Base-by-base conservation (phyloP, 108 stramenopile genomes). In the Nitzschia palea region DNA sequence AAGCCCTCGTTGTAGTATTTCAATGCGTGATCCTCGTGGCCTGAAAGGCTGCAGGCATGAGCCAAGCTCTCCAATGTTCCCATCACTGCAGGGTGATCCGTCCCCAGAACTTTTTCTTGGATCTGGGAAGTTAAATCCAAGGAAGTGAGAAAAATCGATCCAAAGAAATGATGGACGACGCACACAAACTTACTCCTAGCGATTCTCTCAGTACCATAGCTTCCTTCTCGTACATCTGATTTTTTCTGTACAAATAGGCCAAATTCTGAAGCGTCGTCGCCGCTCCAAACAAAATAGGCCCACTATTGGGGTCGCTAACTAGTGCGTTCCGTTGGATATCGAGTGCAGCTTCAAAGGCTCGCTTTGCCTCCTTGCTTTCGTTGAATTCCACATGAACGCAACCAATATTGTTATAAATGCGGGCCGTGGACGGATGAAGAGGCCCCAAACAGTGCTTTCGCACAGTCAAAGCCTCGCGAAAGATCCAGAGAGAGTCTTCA, bases 341-440 rank as follows among this genome's bases (percentile, higher is more conserved):
- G 33, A 84, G 53, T 4, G 81, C 86, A 2, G 70, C 53, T 62
- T 84, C 83, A 64, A 81, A 82, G 8, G 71, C 75, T 48, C 58
- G 45, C 4, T 73, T 53, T 17, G 86, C 86, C 53, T 80, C 72
- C 34, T 62, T 33, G 14, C 74, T 37, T 68, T 82, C 69, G 25
- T 71, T 63, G 55, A 80, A 73, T 53, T 83, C 82, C 0, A 81
- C 77, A 70, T 86, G 71, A 10, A 81, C 80, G 53, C 81, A 86
- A 10, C 79, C 86, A 62, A 86, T 86, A 48, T 86, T 86, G 55
- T 86, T 86, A 58, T 81, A 79, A 50, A 81, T 76, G 1, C 74
- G 62, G 3, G 82, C 80, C 42, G 64, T 70, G 34, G 77, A 71
- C 20, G 80, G 81, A 59, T 83, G 81, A 4, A 79, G 57, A 5